A percentile compares a stretch with the other conserved stretches of the same genome.
These are phyloP conservation scores for Candida tammaniensis DNA, from an alignment of 805 yeast genomes.

Conservation along the genomic window DNA sequence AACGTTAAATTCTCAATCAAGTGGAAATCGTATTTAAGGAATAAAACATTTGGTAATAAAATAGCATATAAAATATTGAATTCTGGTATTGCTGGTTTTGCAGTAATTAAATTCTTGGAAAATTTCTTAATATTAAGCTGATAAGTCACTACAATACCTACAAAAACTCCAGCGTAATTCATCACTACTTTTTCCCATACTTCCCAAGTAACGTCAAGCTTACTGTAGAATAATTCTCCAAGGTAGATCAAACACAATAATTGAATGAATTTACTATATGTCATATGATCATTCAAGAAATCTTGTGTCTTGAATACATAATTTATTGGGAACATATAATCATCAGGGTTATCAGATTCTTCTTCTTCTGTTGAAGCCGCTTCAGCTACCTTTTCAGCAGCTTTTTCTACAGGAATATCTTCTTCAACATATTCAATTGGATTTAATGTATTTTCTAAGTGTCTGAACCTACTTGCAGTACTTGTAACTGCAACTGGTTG, in stretches of 20 bases:
- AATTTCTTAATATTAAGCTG: slow-evolving; percentile 17
- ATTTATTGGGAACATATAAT: slow-evolving; percentile 22
- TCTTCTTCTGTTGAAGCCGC: background rate
- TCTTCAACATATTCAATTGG: background rate
- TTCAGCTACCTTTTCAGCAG: background rate
- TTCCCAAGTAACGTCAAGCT: slow-evolving; percentile 18
- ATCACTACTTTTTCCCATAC: slow-evolving; percentile 24
- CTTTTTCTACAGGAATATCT: background rate
- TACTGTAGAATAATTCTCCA: slow-evolving; percentile 27
- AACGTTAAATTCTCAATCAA: slow-evolving; percentile 27
- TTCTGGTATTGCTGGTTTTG: slow-evolving; percentile 31
- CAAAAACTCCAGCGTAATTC: slow-evolving; percentile 30
- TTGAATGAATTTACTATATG: slow-evolving; percentile 29
- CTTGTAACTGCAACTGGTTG: slow-evolving; percentile 2
- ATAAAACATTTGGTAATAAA: slow-evolving; percentile 31
- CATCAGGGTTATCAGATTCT: slow-evolving; percentile 14
- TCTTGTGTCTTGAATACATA: slow-evolving; percentile 34
- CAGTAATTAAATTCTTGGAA: slow-evolving; percentile 11
- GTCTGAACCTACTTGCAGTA: slow-evolving; percentile 8
- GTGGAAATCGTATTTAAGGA: slow-evolving; percentile 11
- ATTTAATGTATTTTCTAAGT: slow-evolving; percentile 1
- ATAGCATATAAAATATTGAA: slow-evolving; percentile 35
- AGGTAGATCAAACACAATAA: slow-evolving; percentile 27
- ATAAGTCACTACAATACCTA: slow-evolving; percentile 28
- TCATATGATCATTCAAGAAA: slow-evolving; percentile 33